phyloP scores from a whole-genome alignment of 345 rosid genomes.

The Ceriops zippeliana region DNA sequence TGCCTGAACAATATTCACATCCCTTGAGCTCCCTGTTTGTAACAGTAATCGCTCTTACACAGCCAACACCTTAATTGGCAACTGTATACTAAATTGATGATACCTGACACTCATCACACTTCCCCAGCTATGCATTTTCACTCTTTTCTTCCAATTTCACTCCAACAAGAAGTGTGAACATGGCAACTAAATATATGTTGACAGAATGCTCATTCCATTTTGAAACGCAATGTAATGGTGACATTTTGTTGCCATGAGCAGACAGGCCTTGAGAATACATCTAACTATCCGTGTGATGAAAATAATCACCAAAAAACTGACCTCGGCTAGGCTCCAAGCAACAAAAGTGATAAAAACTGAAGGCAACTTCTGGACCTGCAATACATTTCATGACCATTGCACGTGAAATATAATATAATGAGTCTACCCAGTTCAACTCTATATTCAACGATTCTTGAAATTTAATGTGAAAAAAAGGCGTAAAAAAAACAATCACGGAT shows the following conservation, averaged over 20 bases:
- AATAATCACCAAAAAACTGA: constrained; percentile 25
- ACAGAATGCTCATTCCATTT: not conserved
- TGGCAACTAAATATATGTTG: too few species aligned
- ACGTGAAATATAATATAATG: not conserved
- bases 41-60: not conserved
- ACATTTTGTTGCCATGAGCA: not conserved
- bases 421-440: not conserved
- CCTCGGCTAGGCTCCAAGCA: constrained; percentile 78
- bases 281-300: not conserved
- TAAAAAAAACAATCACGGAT: too few species aligned
- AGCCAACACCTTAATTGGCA: not conserved
- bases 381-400: not conserved
- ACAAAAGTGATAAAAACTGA: constrained; percentile 62
- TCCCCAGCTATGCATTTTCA: too few species aligned
- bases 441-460: not conserved
- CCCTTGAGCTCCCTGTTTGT: not conserved
- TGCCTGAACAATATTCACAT: not conserved
- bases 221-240: not conserved
- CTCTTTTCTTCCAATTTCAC: too few species aligned
- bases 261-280: not conserved
- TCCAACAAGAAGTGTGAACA: too few species aligned
- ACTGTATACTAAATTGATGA: too few species aligned
- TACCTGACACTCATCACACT: too few species aligned
- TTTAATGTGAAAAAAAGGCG: not conserved
- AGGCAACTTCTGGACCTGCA: constrained; percentile 63